Evolutionary conservation across 441 rosid genomes (phyloP).

Genomic region (Adansonia grandidieri): DNA sequence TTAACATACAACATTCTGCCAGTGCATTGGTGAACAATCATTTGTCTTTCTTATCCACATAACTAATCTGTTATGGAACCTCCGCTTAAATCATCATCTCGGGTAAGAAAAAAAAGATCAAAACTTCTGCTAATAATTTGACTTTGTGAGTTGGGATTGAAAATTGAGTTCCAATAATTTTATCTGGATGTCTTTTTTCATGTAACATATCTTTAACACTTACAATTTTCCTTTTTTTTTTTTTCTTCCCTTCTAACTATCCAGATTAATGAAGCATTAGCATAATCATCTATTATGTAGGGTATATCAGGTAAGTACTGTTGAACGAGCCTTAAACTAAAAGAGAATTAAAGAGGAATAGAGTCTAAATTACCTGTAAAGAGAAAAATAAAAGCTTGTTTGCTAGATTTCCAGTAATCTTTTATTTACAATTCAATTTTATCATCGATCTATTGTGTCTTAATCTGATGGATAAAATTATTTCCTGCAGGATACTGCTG

Average conservation of each 20-base stretch:
- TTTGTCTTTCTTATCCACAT: not conserved
- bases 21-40: not conserved
- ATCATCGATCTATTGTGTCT: not conserved
- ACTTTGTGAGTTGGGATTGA: not conserved
- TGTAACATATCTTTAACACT: not conserved
- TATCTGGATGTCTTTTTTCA: not conserved
- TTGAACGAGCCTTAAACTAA: not conserved
- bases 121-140: not conserved
- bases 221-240: not conserved
- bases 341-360: not conserved
- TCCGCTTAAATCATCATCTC: not conserved
- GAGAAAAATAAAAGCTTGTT: not conserved
- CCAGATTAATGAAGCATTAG: not conserved
- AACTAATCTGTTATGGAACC: not conserved
- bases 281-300: not conserved
- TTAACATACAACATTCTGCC: conserved; percentile 20
- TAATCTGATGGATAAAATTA: conserved; percentile 23
- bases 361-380: not conserved
- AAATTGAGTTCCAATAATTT: not conserved
- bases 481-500: conserved; percentile 82
- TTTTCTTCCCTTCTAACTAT: not conserved
- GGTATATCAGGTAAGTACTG: not conserved
- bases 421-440: conserved; percentile 12
- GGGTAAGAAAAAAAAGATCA: not conserved
- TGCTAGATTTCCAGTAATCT: not conserved